phyloP scores from a whole-genome alignment of 1,139 yeast species.

The Scheffersomyces illinoinensis region DNA sequence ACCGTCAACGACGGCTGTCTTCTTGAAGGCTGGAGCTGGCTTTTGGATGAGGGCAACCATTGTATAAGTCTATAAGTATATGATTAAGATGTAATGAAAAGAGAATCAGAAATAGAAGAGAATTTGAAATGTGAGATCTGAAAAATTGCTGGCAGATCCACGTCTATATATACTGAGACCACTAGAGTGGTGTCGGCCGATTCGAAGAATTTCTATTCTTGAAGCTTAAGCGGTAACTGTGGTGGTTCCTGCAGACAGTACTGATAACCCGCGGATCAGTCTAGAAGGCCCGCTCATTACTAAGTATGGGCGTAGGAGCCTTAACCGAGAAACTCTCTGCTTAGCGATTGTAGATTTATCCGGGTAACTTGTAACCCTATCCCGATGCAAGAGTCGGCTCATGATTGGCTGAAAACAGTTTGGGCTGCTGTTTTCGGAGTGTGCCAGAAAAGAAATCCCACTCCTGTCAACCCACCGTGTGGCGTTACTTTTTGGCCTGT shows the following conservation, averaged over 20 bases:
- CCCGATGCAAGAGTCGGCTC: neutral
- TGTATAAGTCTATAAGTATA: constrained; percentile 17
- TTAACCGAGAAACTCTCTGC: neutral
- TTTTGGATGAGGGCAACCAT: constrained; percentile 91
- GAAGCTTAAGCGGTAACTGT: neutral
- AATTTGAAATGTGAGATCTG: neutral
- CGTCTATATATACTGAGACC: neutral
- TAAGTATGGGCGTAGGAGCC: neutral
- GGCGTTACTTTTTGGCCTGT: neutral
- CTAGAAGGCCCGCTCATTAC: neutral
- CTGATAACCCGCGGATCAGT: neutral
- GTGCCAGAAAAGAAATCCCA: neutral
- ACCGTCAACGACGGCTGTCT: constrained; percentile 97
- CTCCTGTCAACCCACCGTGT: neutral
- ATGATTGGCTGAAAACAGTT: neutral
- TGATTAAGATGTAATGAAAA: neutral
- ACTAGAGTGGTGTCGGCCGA: neutral
- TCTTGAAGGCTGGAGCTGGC: constrained; percentile 94
- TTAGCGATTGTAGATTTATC: neutral
- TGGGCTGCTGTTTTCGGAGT: neutral
- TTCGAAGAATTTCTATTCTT: neutral
- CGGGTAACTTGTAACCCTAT: neutral
- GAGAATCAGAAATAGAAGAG: neutral
- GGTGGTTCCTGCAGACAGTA: neutral
- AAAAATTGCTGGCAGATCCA: neutral